These are phyloP conservation scores for Ceratocystis huliohia DNA, from an alignment of 2,329 filamentous ascomycete genomes.

Conservation along the genomic window DNA sequence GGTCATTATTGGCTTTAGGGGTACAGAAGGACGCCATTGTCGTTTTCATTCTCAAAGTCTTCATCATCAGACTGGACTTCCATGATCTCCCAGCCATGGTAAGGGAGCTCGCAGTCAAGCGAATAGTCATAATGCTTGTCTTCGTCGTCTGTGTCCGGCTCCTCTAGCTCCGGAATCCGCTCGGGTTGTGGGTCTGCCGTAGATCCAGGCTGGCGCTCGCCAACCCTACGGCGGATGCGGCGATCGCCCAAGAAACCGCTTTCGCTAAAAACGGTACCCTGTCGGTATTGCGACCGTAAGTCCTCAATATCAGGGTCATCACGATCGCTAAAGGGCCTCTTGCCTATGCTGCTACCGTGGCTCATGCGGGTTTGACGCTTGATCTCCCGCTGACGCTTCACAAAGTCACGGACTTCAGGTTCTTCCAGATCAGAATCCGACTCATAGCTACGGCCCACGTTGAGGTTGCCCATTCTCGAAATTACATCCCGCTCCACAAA, in stretches of 20 bases:
- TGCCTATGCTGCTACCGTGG: slow-evolving; percentile 42
- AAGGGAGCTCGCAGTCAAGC: slow-evolving; percentile 38
- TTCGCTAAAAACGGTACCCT: slow-evolving; percentile 27
- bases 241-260: slow-evolving; percentile 32
- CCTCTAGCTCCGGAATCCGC: slow-evolving; percentile 42
- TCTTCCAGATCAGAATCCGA: slow-evolving; percentile 37
- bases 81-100: slow-evolving; percentile 40
- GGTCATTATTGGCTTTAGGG: slow-evolving; percentile 3
- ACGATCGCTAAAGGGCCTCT: slow-evolving; percentile 42
- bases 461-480: slow-evolving; percentile 26
- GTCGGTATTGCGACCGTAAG: slow-evolving; percentile 17
- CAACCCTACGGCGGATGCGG: slow-evolving; percentile 35
- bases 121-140: slow-evolving; percentile 28
- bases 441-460: slow-evolving; percentile 30
- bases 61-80: slow-evolving; percentile 32
- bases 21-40: slow-evolving; percentile 9
- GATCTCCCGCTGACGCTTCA: slow-evolving; percentile 30
- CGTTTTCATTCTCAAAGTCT: slow-evolving; percentile 15
- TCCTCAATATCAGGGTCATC: slow-evolving; percentile 38
- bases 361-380: slow-evolving; percentile 36
- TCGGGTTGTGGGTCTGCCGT: slow-evolving; percentile 38
- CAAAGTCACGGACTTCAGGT: slow-evolving; percentile 38
- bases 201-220: slow-evolving; percentile 35
- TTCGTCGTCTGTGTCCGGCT: slow-evolving; percentile 38
- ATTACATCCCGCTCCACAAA: slow-evolving; percentile 1